Conservation (phyloP, 78 protist genomes). For the Dictyostelium capitatum region DNA sequence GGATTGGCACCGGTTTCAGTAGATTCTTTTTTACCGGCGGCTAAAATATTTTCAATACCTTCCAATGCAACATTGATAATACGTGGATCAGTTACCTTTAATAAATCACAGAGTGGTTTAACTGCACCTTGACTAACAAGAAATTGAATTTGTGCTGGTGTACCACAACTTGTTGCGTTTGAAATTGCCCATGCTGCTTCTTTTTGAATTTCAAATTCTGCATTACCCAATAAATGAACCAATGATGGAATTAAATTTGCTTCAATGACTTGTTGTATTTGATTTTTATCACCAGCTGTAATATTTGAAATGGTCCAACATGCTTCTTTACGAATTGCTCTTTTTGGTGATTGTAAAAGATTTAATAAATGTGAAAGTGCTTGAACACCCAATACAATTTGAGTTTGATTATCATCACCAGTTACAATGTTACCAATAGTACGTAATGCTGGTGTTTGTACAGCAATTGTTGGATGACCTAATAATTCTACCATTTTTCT, state of each 20-base stretch:
- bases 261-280: constrained; percentile 95
- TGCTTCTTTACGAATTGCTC: constrained; percentile 95
- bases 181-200: constrained; percentile 99
- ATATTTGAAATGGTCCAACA: constrained; percentile 99
- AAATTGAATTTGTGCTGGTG: constrained; percentile 88
- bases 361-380: constrained; percentile 84
- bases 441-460: constrained; percentile 97
- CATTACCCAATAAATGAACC: constrained; percentile 68
- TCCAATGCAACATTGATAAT: constrained; percentile 95
- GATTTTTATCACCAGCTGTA: constrained; percentile 96
- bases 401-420: constrained; percentile 98
- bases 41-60: constrained; percentile 93
- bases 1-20: constrained; percentile 4
- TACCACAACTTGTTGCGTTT: constrained; percentile 96
- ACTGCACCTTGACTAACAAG: constrained; percentile 82
- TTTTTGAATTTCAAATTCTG: constrained; percentile 92
- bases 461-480: constrained; percentile 43
- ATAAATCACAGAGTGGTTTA: constrained; percentile 93
- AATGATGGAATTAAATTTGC: constrained; percentile 91
- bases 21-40: constrained; percentile 78
- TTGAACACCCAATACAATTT: constrained; percentile 86
- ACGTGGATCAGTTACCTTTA: constrained; percentile 86
- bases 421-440: constrained; percentile 99
- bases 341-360: constrained; percentile 40
- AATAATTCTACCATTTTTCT: constrained; percentile 93